These are phyloP conservation scores for Phanerochaete carnosa DNA, from an alignment of 768 basidiomycete species.

Conservation along the genomic window DNA sequence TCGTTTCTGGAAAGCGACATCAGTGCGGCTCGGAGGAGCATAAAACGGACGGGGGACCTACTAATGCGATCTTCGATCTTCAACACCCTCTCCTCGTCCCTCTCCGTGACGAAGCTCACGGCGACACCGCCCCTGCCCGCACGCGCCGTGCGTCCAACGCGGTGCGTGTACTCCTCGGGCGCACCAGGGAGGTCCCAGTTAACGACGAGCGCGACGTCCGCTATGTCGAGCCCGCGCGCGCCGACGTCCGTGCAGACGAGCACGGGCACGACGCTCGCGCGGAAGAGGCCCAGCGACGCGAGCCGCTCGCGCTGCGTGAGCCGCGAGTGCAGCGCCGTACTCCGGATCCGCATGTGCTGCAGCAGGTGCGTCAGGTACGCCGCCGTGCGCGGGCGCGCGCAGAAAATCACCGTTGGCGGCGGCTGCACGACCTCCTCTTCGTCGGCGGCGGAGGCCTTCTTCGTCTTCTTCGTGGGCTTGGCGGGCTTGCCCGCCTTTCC, in stretches of 20 bases:
- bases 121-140: conserved; percentile 88
- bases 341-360: conserved; percentile 76
- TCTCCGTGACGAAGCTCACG: conserved; percentile 92
- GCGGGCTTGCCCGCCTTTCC: conserved; percentile 24
- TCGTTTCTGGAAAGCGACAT: conserved; percentile 49
- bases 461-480: conserved; percentile 29
- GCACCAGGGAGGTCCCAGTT: conserved; percentile 95
- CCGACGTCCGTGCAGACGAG: conserved; percentile 95
- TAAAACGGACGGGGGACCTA: conserved; percentile 35
- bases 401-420: conserved; percentile 97
- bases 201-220: conserved; percentile 92
- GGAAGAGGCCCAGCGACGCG: conserved; percentile 80
- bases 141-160: conserved; percentile 91
- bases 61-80: conserved; percentile 85
- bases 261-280: conserved; percentile 83
- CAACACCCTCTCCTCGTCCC: conserved; percentile 81
- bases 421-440: conserved; percentile 65
- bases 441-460: conserved; percentile 31
- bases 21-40: neutral
- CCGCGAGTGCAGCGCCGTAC: conserved; percentile 88
- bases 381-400: conserved; percentile 77
- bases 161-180: conserved; percentile 93
- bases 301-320: conserved; percentile 90
- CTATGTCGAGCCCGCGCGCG: conserved; percentile 92
- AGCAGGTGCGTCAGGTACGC: conserved; percentile 84